phyloP scores from a whole-genome alignment of 768 basidiomycete species.

The Podaxis sp. region DNA sequence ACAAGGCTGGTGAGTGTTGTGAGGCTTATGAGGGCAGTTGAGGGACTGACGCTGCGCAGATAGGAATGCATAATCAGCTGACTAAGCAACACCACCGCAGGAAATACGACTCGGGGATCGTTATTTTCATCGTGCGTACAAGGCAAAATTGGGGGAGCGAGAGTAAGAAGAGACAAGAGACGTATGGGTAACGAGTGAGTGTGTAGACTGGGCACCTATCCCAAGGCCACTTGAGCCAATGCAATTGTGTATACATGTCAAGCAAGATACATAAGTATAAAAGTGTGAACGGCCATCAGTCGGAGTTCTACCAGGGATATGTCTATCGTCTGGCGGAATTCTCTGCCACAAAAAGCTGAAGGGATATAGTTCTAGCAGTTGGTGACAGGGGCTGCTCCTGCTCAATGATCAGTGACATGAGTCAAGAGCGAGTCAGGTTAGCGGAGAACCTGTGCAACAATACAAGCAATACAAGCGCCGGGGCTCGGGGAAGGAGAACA shows the following conservation, averaged over 20 bases:
- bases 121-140: background rate
- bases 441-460: conserved; percentile 1
- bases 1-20: background rate
- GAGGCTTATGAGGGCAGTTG: background rate
- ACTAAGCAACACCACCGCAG: conserved; percentile 2
- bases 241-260: background rate
- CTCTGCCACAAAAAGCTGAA: background rate
- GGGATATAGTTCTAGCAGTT: background rate
- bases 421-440: conserved; percentile 6
- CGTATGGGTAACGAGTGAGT: no score
- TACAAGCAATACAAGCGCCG: background rate
- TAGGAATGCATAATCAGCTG: background rate
- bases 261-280: background rate
- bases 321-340: background rate
- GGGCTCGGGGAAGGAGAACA: conserved; percentile 14
- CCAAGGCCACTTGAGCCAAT: no score
- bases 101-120: background rate
- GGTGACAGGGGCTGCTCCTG: background rate
- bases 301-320: background rate
- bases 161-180: no score
- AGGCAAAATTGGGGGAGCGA: no score
- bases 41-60: background rate
- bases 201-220: no score
- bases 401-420: background rate
- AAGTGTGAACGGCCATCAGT: conserved; percentile 4